phyloP scores from a whole-genome alignment of 202 grass and related monocot genomes.

The Brachypodium distachyon region DNA sequence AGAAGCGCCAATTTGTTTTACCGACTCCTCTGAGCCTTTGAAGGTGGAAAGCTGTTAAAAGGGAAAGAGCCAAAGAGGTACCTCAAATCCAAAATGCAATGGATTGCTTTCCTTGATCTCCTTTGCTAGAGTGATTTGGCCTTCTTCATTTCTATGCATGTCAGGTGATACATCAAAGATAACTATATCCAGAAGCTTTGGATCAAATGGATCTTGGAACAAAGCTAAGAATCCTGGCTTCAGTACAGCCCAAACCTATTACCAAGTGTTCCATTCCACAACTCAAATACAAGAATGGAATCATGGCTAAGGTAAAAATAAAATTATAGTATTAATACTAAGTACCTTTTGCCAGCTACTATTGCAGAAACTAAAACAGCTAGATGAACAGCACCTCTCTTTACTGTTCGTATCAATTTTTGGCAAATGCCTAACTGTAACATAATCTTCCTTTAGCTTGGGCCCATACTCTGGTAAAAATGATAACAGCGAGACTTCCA shows the following conservation, averaged over 20 bases:
- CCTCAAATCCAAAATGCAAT: slow-evolving; percentile 87
- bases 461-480: slow-evolving; percentile 92
- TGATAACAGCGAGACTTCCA: slow-evolving; percentile 87
- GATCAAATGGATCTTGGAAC: slow-evolving; percentile 87
- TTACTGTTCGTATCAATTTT: slow-evolving; percentile 63
- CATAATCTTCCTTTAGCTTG: slow-evolving; percentile 95
- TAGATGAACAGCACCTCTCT: slow-evolving; percentile 53
- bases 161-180: slow-evolving; percentile 60
- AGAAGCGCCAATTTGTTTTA: neutral
- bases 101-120: slow-evolving; percentile 91
- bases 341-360: slow-evolving; percentile 98
- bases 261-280: neutral
- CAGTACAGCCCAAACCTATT: slow-evolving; percentile 86
- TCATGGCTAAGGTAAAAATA: neutral
- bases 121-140: slow-evolving; percentile 56
- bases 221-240: slow-evolving; percentile 97
- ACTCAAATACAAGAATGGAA: neutral
- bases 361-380: slow-evolving; percentile 77
- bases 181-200: slow-evolving; percentile 77
- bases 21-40: neutral
- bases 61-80: slow-evolving; percentile 43
- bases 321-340: neutral
- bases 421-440: slow-evolving; percentile 83
- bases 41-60: neutral
- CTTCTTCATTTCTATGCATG: slow-evolving; percentile 38